Evolutionary conservation across 805 yeast species (phyloP).

Genomic region (Diddensiella caesifluorescens): DNA sequence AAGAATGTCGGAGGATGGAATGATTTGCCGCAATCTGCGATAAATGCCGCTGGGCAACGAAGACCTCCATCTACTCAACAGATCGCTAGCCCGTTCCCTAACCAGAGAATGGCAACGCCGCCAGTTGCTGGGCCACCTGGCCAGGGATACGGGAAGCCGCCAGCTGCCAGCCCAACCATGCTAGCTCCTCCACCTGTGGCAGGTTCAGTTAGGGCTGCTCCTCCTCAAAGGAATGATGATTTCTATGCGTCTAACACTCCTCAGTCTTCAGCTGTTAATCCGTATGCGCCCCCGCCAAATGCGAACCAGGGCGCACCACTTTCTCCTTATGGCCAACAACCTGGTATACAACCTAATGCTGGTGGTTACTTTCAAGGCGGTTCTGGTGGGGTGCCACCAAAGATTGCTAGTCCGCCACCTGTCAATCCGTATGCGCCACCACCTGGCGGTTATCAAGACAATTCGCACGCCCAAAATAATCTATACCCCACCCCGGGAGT

Average conservation of each 20-base stretch:
- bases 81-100: constrained; percentile 21
- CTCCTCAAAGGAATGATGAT: neutral
- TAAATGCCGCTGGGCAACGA: constrained; percentile 19
- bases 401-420: constrained; percentile 17
- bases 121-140: constrained; percentile 31
- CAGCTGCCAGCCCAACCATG: constrained; percentile 21
- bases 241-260: too few relatives aligned
- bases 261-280: constrained; percentile 2
- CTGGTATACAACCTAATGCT: neutral
- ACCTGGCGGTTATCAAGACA: constrained; percentile 10
- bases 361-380: constrained; percentile 8
- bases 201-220: neutral
- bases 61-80: constrained; percentile 28
- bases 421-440: constrained; percentile 24
- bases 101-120: constrained; percentile 24
- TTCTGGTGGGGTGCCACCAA: constrained; percentile 25
- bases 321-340: constrained; percentile 4
- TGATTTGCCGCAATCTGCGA: constrained; percentile 25
- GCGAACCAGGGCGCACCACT: neutral
- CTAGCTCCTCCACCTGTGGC: constrained; percentile 22
- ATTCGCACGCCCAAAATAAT: constrained; percentile 13
- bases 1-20: constrained; percentile 29
- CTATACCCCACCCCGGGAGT: constrained; percentile 16
- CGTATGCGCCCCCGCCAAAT: constrained; percentile 8
- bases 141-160: constrained; percentile 17